Conservation (phyloP, 148 eudicot genomes). For the Suaeda aralocaspica region DNA sequence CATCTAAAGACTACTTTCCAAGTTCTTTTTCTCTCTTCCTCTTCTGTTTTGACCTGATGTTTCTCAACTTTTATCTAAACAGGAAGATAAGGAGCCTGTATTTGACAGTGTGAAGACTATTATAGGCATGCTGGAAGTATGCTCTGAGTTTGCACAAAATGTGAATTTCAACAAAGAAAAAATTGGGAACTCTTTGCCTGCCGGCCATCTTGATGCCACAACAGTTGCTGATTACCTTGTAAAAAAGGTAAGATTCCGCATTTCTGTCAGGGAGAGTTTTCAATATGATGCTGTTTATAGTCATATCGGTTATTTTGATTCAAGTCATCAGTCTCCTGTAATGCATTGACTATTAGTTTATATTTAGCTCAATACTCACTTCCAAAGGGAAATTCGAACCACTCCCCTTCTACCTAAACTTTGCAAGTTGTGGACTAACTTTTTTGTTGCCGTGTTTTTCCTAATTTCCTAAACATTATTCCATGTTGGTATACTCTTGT, state of each 20-base stretch:
- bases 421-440: neutral
- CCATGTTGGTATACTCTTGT: neutral
- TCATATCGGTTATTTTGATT: neutral
- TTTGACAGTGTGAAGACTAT: constrained; percentile 88
- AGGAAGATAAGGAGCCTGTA: constrained; percentile 98
- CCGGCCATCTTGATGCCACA: constrained; percentile 99
- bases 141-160: constrained; percentile 90
- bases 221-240: constrained; percentile 99
- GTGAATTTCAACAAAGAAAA: constrained; percentile 68
- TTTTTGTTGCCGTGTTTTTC: no score
- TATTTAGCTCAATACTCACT: neutral
- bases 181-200: constrained; percentile 77
- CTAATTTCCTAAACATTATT: no score
- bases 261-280: neutral
- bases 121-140: constrained; percentile 87
- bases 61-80: constrained; percentile 15
- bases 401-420: neutral
- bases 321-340: neutral
- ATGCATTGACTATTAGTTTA: neutral
- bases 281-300: neutral
- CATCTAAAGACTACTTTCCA: neutral
- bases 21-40: neutral
- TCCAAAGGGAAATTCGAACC: neutral
- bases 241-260: constrained; percentile 55
- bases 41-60: neutral